phyloP scores from a whole-genome alignment of 768 basidiomycete genomes.

The Leccinum subgranulosum region DNA sequence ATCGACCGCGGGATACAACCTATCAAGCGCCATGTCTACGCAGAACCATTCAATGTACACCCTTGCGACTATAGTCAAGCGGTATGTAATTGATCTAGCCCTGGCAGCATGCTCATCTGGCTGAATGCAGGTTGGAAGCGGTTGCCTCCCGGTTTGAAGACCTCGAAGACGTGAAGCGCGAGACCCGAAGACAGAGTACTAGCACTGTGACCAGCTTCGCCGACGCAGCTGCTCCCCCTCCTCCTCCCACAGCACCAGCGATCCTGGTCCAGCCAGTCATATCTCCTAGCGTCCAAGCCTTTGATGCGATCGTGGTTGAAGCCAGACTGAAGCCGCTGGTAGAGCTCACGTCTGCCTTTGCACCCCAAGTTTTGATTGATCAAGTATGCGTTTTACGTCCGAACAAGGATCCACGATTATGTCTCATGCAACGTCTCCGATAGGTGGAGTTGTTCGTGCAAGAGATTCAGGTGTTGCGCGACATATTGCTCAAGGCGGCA shows the following conservation, averaged over 20 bases:
- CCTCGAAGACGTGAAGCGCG: slow-evolving; percentile 54
- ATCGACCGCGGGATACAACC: not conserved
- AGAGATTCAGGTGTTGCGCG: slow-evolving; percentile 65
- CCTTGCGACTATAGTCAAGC: slow-evolving; percentile 78
- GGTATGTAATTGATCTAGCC: slow-evolving; percentile 41
- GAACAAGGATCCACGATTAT: not conserved
- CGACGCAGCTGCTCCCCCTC: slow-evolving; percentile 25
- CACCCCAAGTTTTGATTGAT: slow-evolving; percentile 65
- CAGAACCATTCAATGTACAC: slow-evolving; percentile 54
- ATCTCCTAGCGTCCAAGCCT: slow-evolving; percentile 66
- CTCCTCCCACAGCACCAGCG: slow-evolving; percentile 35
- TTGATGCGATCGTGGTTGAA: slow-evolving; percentile 68
- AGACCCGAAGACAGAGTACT: slow-evolving; percentile 25
- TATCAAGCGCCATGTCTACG: slow-evolving; percentile 20
- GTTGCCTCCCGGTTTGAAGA: slow-evolving; percentile 95
- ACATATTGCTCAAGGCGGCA: slow-evolving; percentile 62
- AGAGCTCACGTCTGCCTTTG: slow-evolving; percentile 67
- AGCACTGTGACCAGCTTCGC: slow-evolving; percentile 30
- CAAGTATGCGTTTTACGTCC: slow-evolving; percentile 52
- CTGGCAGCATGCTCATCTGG: not conserved
- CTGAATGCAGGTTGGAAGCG: slow-evolving; percentile 72
- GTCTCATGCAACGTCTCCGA: slow-evolving; percentile 3
- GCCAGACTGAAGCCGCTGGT: slow-evolving; percentile 73
- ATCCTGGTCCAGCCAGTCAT: slow-evolving; percentile 38
- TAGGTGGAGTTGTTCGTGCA: slow-evolving; percentile 70